Base-by-base conservation (phyloP, 768 basidiomycete species). In the Strobilomyces confusus region DNA sequence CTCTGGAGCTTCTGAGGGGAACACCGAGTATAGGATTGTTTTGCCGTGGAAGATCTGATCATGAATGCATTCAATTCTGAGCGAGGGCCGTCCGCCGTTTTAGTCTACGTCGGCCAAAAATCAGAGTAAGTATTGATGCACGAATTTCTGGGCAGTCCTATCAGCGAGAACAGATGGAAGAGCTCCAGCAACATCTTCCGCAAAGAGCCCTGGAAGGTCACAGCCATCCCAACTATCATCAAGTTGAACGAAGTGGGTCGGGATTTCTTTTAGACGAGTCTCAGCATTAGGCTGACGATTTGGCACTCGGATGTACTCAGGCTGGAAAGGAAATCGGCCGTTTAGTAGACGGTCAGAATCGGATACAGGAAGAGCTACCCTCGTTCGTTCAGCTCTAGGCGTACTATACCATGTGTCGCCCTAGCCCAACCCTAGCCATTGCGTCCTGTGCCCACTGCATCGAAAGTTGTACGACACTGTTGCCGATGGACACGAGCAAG, bases 91-190 rank as follows among this genome's bases (percentile, higher is more conserved):
- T 72, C 75, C 13, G 88, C 77, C 9, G 63, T 81, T 49, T 73
- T 91, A 42, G 76, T 89, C 30, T 87, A 86, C 58, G 86, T 89
- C 48, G 89, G 89, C 12, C 78, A 83, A 65, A 77, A 69, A 59
- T 53, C 75, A 48, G 78, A 81, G 89, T 91, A 63, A 67, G 84
- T 72, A 29, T 34, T 44, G 29, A 13, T 36, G 43, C 45, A 17
- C 22, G 51, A 45, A 42, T 55, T 37, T 48, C 46, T 6, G 4
- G 14, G 36, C 12, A 33, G 33, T 34, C 48, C 58, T 9, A 44
- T 48, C 29, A 9, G 50, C 17, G 47, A 29, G 11, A 7, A 53
- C 54, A 90, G 89, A 62, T 91, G 88, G 89, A 90, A 82, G 70
- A 63, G 74, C 1, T 68, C 76, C 8, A 66, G 72, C 14, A 87